These are phyloP conservation scores for Mimosa bimucronata DNA, from an alignment of 306 rosid genomes.

Conservation along the genomic window DNA sequence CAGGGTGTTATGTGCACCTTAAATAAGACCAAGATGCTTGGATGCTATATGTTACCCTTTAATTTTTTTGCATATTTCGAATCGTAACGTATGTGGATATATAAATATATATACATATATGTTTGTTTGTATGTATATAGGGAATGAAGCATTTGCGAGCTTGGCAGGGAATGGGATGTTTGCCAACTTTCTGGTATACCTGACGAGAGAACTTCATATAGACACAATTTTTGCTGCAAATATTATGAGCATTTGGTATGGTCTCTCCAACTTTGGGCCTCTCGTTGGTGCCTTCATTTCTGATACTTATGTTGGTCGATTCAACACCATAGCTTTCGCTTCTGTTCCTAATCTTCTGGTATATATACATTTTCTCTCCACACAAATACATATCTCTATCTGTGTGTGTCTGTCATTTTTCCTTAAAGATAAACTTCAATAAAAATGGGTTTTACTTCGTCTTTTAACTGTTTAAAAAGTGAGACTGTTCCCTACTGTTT, in stretches of 20 bases:
- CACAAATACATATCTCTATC: background rate
- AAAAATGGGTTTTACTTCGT: background rate
- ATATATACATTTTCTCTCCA: conserved; percentile 4
- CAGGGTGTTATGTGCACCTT: no score
- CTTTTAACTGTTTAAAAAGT: background rate
- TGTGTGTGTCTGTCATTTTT: no score
- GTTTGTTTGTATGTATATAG: conserved; percentile 23
- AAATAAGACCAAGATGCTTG: no score
- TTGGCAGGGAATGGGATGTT: conserved; percentile 71
- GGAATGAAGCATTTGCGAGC: conserved; percentile 87
- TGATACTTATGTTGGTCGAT: conserved; percentile 78
- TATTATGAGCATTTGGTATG: conserved; percentile 66
- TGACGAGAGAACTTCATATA: conserved; percentile 63
- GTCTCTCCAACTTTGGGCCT: conserved; percentile 65
- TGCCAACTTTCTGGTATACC: conserved; percentile 84
- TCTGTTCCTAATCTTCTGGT: conserved; percentile 66
- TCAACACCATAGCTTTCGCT: conserved; percentile 67
- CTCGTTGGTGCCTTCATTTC: conserved; percentile 84
- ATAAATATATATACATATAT: no score
- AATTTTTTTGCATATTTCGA: no score
- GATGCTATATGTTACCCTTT: no score
- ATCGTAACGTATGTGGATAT: no score
- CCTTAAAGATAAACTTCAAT: no score
- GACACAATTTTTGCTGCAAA: conserved; percentile 72
- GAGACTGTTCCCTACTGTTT: background rate